Conservation (phyloP, 371 early-diverging fungal species). For the Umbelopsis sp. region DNA sequence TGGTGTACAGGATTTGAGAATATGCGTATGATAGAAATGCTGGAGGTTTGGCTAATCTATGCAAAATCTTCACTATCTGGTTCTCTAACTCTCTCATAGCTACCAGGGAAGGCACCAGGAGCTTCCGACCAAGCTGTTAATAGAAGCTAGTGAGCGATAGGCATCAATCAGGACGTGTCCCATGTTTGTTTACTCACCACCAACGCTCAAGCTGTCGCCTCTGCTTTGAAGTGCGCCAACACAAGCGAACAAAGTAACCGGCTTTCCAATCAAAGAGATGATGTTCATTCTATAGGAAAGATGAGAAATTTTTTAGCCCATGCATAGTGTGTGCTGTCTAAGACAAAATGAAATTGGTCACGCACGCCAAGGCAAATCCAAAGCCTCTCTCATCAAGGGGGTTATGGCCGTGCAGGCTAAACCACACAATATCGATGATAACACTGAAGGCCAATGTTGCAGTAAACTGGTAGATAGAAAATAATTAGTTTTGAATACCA, state of each 20-base stretch:
- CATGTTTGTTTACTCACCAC: slow-evolving; percentile 28
- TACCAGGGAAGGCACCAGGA: slow-evolving; percentile 52
- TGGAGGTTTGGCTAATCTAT: background rate
- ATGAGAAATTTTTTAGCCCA: no score
- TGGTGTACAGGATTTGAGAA: background rate
- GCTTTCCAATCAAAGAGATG: slow-evolving; percentile 51
- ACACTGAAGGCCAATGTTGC: slow-evolving; percentile 45
- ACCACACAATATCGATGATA: slow-evolving; percentile 49
- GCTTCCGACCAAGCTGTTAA: slow-evolving; percentile 51
- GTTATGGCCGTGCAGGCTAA: slow-evolving; percentile 44
- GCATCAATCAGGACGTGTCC: background rate
- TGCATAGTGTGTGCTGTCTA: no score
- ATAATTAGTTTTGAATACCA: background rate
- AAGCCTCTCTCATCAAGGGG: slow-evolving; percentile 44
- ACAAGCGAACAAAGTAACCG: slow-evolving; percentile 47
- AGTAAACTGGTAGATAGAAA: slow-evolving; percentile 36
- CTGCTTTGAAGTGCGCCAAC: slow-evolving; percentile 45
- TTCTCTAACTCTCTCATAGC: slow-evolving; percentile 53
- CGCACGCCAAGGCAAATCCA: slow-evolving; percentile 48
- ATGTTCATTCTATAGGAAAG: slow-evolving; percentile 39
- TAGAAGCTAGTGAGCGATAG: background rate
- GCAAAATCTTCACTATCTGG: slow-evolving; percentile 12
- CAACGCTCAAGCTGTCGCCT: slow-evolving; percentile 45
- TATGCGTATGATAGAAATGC: background rate
- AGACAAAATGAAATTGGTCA: background rate